Conservation (phyloP, 306 rosid species). For the Gillenia trifoliata region DNA sequence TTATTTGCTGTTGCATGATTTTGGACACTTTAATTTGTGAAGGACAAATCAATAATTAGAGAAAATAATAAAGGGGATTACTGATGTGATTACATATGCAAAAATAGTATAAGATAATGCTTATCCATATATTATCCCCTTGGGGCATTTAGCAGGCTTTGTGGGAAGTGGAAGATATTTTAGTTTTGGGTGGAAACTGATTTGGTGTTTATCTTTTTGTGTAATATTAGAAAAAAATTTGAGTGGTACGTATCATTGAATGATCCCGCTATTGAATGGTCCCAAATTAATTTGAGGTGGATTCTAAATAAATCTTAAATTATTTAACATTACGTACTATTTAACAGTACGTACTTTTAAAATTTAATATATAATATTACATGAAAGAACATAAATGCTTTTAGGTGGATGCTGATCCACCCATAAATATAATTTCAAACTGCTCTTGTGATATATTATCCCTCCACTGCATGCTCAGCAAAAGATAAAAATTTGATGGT, state of each 20-base stretch:
- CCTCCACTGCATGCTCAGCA: background rate
- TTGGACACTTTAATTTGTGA: background rate
- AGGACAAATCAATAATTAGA: background rate
- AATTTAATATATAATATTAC: slow-evolving; percentile 17
- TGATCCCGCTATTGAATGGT: too few species aligned
- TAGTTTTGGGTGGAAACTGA: background rate
- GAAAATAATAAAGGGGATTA: background rate
- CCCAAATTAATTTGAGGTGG: too few species aligned
- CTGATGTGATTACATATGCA: slow-evolving; percentile 1
- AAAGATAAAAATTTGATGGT: slow-evolving; percentile 4
- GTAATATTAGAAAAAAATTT: too few species aligned
- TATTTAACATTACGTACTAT: too few species aligned
- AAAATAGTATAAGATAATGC: slow-evolving; percentile 12
- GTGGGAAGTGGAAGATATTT: background rate
- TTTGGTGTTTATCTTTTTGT: slow-evolving; percentile 23
- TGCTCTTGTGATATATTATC: background rate
- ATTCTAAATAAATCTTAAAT: too few species aligned
- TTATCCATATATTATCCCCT: slow-evolving; percentile 17
- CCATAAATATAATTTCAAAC: background rate
- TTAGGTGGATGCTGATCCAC: slow-evolving; percentile 45
- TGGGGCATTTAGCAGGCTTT: background rate
- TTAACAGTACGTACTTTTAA: too few species aligned
- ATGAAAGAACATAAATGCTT: slow-evolving; percentile 36
- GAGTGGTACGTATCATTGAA: too few species aligned
- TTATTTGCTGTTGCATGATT: background rate